A percentile compares a stretch with the other conserved stretches of the same genome.
These are phyloP conservation scores for Sugiyamaella mastotermitis DNA, from an alignment of 805 yeast genomes.

Conservation along the genomic window DNA sequence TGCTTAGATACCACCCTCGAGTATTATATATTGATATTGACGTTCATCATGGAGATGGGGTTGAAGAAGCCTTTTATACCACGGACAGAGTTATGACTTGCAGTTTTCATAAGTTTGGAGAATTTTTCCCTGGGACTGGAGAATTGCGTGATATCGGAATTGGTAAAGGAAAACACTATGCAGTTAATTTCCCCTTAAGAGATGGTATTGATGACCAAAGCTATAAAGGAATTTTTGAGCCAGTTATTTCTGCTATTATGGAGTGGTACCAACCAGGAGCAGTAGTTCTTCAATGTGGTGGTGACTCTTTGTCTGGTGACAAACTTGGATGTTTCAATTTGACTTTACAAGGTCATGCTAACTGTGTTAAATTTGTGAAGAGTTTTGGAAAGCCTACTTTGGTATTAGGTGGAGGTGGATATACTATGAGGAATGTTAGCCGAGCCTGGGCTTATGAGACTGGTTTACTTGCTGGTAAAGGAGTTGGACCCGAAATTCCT, in stretches of 20 bases:
- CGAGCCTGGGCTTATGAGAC: conserved; percentile 96
- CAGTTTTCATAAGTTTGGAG: conserved; percentile 92
- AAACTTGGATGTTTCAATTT: conserved; percentile 90
- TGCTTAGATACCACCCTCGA: conserved; percentile 83
- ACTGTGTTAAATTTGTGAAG: conserved; percentile 85
- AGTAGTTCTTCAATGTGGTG: conserved; percentile 95
- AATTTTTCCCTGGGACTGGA: conserved; percentile 97
- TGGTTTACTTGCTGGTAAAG: conserved; percentile 60
- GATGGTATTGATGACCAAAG: conserved; percentile 95
- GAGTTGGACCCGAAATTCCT: conserved; percentile 54
- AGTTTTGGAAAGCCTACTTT: conserved; percentile 85
- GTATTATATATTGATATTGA: conserved; percentile 92
- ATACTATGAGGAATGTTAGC: conserved; percentile 92
- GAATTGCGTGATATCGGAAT: conserved; percentile 83
- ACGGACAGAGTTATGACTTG: conserved; percentile 96
- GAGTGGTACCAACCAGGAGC: conserved; percentile 89
- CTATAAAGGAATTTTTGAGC: conserved; percentile 67
- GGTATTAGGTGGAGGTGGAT: conserved; percentile 97
- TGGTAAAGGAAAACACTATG: conserved; percentile 81
- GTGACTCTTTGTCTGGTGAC: conserved; percentile 91
- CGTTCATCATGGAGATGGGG: conserved; percentile 97
- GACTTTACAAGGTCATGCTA: conserved; percentile 90
- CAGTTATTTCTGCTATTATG: conserved; percentile 75
- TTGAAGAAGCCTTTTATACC: conserved; percentile 92
- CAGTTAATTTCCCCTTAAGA: conserved; percentile 85